Evolutionary conservation across 805 yeast genomes (phyloP), one percentile per base, ranked within the genome.

Genomic region (Yamadazyma takamatsuzukensis): DNA sequence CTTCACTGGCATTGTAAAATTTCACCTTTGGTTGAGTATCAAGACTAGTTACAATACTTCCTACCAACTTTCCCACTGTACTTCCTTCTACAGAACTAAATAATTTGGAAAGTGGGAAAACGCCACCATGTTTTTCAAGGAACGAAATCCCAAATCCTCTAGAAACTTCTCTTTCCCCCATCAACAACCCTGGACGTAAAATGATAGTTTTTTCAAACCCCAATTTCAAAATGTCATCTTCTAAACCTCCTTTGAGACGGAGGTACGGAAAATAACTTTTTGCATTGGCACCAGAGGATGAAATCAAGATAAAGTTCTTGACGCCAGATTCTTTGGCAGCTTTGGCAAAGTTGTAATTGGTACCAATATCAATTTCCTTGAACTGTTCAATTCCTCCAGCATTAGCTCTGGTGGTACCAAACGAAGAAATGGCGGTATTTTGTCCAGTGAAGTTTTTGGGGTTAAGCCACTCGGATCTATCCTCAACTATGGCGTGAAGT

Each of bases 351-450:
- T 68, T 76, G 25, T 74, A 53, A 49, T 85, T 86, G 46, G 81
- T 63, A 35, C 83, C 95, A 44, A 79, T 74, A 49, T 88, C 96
- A 44, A 88, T 78, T 45, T 70, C 67, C 44, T 71, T 68, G 58
- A 84, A 93, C 16, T 76, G 72, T 15, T 74, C 84, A n/a, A 77
- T 60, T 1, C 83, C 69, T 12, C 95, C 95, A 4, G 87, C 95
- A 18, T 59, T 68, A 2, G 72, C 80, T 32, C 73, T 70, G 1
- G 94, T 85, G 5, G 95, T 83, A 5, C 89, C 95, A 43, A 88
- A 71, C 0, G 80, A 78, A 2, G 85, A 74, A 43, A 83, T 74
- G 34, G 80, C 63, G 3, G 64, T 60, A 18, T 71, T 66, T 8
- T 67, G 48, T 3, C 43, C 47, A 15, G 56, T 55, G 18, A 59